phyloP scores from a whole-genome alignment of 768 basidiomycete genomes.

The Leccinum uliginosum region DNA sequence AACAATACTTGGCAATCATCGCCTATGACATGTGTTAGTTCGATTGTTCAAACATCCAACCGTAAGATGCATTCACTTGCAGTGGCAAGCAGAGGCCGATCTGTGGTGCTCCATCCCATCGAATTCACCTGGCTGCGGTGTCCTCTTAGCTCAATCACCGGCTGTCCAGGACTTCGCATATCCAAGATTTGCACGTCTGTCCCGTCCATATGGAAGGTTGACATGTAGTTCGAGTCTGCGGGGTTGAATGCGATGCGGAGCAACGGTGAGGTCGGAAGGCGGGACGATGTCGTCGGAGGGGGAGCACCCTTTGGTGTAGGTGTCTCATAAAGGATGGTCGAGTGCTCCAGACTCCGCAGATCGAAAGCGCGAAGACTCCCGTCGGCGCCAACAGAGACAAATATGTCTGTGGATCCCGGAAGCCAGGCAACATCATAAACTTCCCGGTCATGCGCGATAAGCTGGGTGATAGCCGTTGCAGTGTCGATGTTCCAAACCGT shows the following conservation, averaged over 20 bases:
- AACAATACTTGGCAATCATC: constrained; percentile 93
- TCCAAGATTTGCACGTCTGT: constrained; percentile 88
- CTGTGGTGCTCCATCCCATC: constrained; percentile 85
- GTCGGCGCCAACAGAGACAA: constrained; percentile 97
- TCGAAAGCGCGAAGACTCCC: constrained; percentile 96
- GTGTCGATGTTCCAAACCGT: constrained; percentile 99
- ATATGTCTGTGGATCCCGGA: constrained; percentile 92
- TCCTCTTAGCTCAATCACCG: constrained; percentile 85
- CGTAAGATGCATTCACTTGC: constrained; percentile 55
- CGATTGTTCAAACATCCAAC: not conserved
- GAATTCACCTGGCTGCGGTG: constrained; percentile 83
- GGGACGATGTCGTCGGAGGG: constrained; percentile 53
- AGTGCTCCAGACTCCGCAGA: constrained; percentile 92
- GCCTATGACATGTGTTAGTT: constrained; percentile 40
- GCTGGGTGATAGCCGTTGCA: constrained; percentile 88
- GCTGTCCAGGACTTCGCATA: constrained; percentile 94
- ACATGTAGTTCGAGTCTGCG: constrained; percentile 90
- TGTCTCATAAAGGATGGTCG: constrained; percentile 96
- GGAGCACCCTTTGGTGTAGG: constrained; percentile 72
- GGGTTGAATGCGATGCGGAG: constrained; percentile 91
- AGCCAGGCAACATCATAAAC: constrained; percentile 99
- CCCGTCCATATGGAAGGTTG: constrained; percentile 94
- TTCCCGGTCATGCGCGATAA: constrained; percentile 95
- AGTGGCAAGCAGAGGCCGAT: constrained; percentile 80
- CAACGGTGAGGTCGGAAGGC: constrained; percentile 75